Percentiles rank a stretch among this genome's conserved stretches.
Conservation (phyloP, 1,139 yeast species). For the Kodamaea sp. region DNA sequence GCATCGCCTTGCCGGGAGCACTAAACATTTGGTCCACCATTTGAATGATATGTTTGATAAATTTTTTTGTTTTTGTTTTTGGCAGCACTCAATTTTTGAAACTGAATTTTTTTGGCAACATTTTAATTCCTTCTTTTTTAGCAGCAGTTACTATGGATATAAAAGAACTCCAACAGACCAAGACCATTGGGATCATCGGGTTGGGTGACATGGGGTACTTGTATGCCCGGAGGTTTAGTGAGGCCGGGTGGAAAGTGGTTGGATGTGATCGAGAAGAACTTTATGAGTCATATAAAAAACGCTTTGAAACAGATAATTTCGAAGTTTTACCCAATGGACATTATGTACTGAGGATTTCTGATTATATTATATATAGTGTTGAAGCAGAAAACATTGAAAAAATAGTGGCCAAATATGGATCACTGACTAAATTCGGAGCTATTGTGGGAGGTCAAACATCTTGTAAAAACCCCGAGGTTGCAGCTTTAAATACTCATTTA, state of each 20-base stretch:
- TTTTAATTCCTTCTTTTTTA: not conserved
- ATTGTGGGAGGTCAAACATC: constrained; percentile 98
- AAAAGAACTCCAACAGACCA: constrained; percentile 19
- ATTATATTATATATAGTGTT: constrained; percentile 81
- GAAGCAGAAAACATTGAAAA: constrained; percentile 79
- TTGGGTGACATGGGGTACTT: constrained; percentile 95
- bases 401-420: constrained; percentile 75
- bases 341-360: constrained; percentile 72
- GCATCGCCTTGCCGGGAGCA: constrained; percentile 92
- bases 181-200: constrained; percentile 84
- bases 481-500: constrained; percentile 71
- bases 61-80: too few relatives aligned
- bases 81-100: too few relatives aligned
- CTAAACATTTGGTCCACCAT: constrained; percentile 45
- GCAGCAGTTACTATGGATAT: not conserved
- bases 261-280: constrained; percentile 84
- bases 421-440: constrained; percentile 81
- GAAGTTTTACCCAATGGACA: constrained; percentile 72
- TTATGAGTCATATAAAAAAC: constrained; percentile 45
- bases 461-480: constrained; percentile 86
- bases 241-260: constrained; percentile 86
- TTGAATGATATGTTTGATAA: too few relatives aligned
- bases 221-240: constrained; percentile 73
- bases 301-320: constrained; percentile 44
- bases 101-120: not conserved